These are phyloP conservation scores for Aspergillus brunneoviolaceus DNA, from an alignment of 2,329 filamentous ascomycete species.

Conservation along the genomic window DNA sequence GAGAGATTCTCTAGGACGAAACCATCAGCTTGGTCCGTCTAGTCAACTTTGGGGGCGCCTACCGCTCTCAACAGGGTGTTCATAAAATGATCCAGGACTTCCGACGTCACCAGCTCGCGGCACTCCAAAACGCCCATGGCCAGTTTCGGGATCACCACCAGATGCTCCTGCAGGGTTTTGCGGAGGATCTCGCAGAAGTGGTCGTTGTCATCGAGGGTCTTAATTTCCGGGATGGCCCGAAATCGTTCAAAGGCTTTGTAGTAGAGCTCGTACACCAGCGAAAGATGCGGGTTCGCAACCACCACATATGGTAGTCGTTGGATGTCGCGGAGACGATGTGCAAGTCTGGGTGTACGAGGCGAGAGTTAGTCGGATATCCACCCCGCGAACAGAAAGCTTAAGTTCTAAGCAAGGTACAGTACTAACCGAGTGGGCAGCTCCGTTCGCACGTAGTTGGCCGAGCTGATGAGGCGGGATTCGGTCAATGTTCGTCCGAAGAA, in stretches of 20 bases:
- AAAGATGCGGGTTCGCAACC: slow-evolving; percentile 91
- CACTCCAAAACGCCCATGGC: slow-evolving; percentile 94
- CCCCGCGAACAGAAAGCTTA: not conserved
- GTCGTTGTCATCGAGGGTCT: slow-evolving; percentile 86
- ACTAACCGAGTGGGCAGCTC: slow-evolving; percentile 80
- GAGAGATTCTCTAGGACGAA: slow-evolving; percentile 72
- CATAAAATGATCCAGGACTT: slow-evolving; percentile 90
- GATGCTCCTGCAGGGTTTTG: slow-evolving; percentile 77
- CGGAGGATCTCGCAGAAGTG: slow-evolving; percentile 77
- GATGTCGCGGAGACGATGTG: slow-evolving; percentile 94
- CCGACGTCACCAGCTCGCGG: slow-evolving; percentile 73
- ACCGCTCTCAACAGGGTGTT: slow-evolving; percentile 88
- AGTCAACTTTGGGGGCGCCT: slow-evolving; percentile 32
- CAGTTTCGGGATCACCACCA: slow-evolving; percentile 89
- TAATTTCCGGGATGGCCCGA: slow-evolving; percentile 78
- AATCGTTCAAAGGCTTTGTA: slow-evolving; percentile 94
- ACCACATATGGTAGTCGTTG: slow-evolving; percentile 94
- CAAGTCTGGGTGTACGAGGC: slow-evolving; percentile 59
- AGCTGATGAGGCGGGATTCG: slow-evolving; percentile 83
- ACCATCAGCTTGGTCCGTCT: not conserved
- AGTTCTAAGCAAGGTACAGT: not conserved
- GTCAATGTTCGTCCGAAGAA: slow-evolving; percentile 95
- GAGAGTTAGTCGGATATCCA: slow-evolving; percentile 3
- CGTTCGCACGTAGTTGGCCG: slow-evolving; percentile 94
- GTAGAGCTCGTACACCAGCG: slow-evolving; percentile 94